Evolutionary conservation across 2,329 filamentous ascomycete genomes (phyloP), one percentile per base, ranked within the genome.

Genomic region (Verticillium zaregamsianum): DNA sequence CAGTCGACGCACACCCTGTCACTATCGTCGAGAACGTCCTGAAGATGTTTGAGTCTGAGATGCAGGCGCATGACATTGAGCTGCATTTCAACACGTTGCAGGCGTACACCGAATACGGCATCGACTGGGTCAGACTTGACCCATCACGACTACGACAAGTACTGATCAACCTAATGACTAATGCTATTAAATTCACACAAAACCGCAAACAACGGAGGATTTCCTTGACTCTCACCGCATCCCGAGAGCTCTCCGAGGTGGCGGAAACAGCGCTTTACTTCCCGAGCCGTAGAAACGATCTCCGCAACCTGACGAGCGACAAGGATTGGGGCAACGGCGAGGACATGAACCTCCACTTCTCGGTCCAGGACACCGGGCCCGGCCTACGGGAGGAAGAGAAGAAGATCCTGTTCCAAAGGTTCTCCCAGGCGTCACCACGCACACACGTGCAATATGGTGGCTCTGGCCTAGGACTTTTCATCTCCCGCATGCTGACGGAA

Each of bases 11-110:
- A 2, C 88, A 91, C 68, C 89, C 90, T 0, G 74, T 90, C 39
- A 82, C 85, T 28, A 85, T 91, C 8, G 86, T 91, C 2, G 84
- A 89, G 65, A 80, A 86, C 37, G 88, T 89, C 1, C 75, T 92
- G 54, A 91, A 91, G 71, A 92, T 94, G 86, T 92, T 93, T 67
- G 90, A 93, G 73, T 82, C 88, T 9, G 90, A 94, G 70, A 76
- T 94, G 15, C 81, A 86, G 55, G 87, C 87, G 8, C 89, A 91
- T 62, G 86, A 87, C 54, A 93, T 94, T 63, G 81, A 86, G 59
- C 85, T 92, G 73, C 82, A 87, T 45, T 90, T 92, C 66, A 79
- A 81, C 1, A 83, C 93, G 49, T 87, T 91, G 66, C 81, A 88
- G 55, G 88, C 87, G 0, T 92, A 90, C 70, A 79, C 83, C 15